Evolutionary conservation across 1,284 basidiomycete species (phyloP).

Genomic region (Fomitopsis pinicola): DNA sequence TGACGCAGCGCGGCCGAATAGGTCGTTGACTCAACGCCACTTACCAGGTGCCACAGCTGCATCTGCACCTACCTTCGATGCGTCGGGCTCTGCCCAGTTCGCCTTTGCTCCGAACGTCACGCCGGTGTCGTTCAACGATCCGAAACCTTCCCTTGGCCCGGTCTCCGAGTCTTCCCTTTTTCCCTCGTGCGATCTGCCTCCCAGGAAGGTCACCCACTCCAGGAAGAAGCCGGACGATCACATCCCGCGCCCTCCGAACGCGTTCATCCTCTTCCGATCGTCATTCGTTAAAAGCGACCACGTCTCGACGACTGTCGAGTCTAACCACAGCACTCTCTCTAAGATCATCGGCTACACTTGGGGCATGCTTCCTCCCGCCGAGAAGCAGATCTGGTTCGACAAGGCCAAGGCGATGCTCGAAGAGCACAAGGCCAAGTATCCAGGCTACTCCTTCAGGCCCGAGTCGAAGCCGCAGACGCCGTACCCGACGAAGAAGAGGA

Average conservation of each 20-base stretch:
- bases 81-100: slow-evolving; percentile 37
- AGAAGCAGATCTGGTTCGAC: slow-evolving; percentile 67
- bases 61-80: slow-evolving; percentile 48
- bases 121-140: slow-evolving; percentile 55
- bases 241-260: slow-evolving; percentile 90
- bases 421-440: slow-evolving; percentile 65
- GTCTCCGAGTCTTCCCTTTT: slow-evolving; percentile 36
- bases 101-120: slow-evolving; percentile 59
- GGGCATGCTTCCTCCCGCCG: slow-evolving; percentile 64
- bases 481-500: slow-evolving; percentile 48
- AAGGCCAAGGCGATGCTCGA: slow-evolving; percentile 62
- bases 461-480: slow-evolving; percentile 40
- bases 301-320: slow-evolving; percentile 73
- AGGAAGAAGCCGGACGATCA: slow-evolving; percentile 73
- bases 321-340: slow-evolving; percentile 74
- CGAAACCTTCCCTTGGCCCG: slow-evolving; percentile 27
- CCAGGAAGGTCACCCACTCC: slow-evolving; percentile 34
- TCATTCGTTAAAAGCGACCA: slow-evolving; percentile 80
- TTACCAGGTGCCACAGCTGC: slow-evolving; percentile 44
- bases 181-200: slow-evolving; percentile 34
- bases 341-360: slow-evolving; percentile 55
- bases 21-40: slow-evolving; percentile 1
- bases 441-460: slow-evolving; percentile 68
- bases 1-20: background rate
- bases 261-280: slow-evolving; percentile 92